A percentile compares a stretch with the other conserved stretches of the same genome.
Evolutionary conservation across 192 early-diverging fungal genomes (phyloP).

Genomic region (Glomus cerebriforme): DNA sequence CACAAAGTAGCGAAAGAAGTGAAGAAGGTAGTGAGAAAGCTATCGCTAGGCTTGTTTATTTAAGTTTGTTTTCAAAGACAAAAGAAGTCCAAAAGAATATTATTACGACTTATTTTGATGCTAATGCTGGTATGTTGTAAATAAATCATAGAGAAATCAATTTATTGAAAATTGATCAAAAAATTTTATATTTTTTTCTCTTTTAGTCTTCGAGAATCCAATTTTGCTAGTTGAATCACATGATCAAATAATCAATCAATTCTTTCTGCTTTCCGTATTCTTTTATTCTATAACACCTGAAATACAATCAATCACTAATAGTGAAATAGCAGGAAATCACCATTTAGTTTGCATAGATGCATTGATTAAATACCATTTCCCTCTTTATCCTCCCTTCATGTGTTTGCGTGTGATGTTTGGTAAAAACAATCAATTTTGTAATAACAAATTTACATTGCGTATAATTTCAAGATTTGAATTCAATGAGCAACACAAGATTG

Average conservation of each 20-base stretch:
- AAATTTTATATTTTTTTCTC: neutral
- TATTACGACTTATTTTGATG: slow-evolving; percentile 8
- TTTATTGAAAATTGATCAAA: neutral
- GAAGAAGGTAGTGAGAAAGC: neutral
- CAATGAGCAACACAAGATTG: slow-evolving; percentile 31
- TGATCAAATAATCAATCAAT: slow-evolving; percentile 10
- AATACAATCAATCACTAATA: slow-evolving; percentile 13
- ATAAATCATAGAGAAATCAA: too few relatives aligned
- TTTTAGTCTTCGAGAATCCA: slow-evolving; percentile 31
- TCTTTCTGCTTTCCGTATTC: neutral
- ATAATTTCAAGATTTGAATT: slow-evolving; percentile 23
- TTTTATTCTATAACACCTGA: slow-evolving; percentile 5
- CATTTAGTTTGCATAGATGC: slow-evolving; percentile 27
- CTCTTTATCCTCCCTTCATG: neutral
- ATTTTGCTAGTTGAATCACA: slow-evolving; percentile 5
- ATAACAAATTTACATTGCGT: slow-evolving; percentile 4
- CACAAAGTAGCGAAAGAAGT: neutral
- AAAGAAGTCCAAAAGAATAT: neutral
- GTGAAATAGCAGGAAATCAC: neutral
- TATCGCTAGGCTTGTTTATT: slow-evolving; percentile 13
- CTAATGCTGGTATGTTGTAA: slow-evolving; percentile 23
- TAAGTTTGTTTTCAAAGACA: slow-evolving; percentile 17
- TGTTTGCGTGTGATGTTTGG: neutral
- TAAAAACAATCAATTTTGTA: neutral
- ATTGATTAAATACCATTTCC: slow-evolving; percentile 8